These are phyloP conservation scores for Candida anglica DNA, from an alignment of 805 yeast genomes.

Conservation along the genomic window DNA sequence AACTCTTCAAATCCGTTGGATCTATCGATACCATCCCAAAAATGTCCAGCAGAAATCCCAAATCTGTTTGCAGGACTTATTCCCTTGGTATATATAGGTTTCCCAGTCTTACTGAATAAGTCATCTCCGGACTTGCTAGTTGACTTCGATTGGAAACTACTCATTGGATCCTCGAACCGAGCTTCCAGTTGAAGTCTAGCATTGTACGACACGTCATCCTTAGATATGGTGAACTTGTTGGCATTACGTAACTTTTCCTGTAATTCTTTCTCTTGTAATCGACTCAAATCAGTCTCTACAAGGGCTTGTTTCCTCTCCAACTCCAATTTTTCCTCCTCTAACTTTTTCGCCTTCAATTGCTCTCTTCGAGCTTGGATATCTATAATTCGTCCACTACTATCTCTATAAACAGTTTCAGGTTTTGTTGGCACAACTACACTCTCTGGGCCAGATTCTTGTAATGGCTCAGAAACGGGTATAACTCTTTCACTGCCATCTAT, in stretches of 20 bases:
- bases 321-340: conserved; percentile 18
- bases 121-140: background rate
- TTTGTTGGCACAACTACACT: background rate
- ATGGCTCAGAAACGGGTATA: background rate
- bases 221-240: conserved; percentile 17
- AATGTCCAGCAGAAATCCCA: conserved; percentile 67
- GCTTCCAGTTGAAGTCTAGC: conserved; percentile 23
- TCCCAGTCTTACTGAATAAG: conserved; percentile 40
- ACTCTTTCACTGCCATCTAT: conserved; percentile 18
- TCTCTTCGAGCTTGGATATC: conserved; percentile 29
- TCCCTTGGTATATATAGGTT: conserved; percentile 51
- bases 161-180: conserved; percentile 63
- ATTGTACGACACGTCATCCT: conserved; percentile 37
- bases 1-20: conserved; percentile 80
- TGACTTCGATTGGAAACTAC: conserved; percentile 9
- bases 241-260: conserved; percentile 23
- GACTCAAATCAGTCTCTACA: conserved; percentile 30
- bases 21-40: conserved; percentile 87
- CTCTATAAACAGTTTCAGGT: conserved; percentile 52
- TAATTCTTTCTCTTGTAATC: conserved; percentile 33
- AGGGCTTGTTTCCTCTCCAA: conserved; percentile 9
- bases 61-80: conserved; percentile 67
- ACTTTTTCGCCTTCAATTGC: conserved; percentile 7
- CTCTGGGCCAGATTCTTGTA: background rate
- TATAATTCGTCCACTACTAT: conserved; percentile 52